A percentile compares a stretch with the other conserved stretches of the same genome.
phyloP scores from a whole-genome alignment of 2,329 filamentous ascomycete species.

The Pyricularia grisea region DNA sequence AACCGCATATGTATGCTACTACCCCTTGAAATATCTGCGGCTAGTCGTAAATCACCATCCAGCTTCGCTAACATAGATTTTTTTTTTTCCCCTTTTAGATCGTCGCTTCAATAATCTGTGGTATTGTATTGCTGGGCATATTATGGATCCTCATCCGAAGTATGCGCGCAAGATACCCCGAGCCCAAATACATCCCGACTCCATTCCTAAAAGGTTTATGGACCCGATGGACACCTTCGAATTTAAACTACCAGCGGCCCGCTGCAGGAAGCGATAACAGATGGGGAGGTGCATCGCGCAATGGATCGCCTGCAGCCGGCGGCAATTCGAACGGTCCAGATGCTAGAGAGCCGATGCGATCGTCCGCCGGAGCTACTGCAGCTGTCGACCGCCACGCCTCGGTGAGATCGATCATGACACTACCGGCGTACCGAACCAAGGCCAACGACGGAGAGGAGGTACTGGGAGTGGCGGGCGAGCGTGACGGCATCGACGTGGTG shows the following conservation, averaged over 20 bases:
- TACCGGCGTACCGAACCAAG: conserved; percentile 72
- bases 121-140: conserved; percentile 12
- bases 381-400: conserved; percentile 73
- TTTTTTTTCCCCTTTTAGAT: conserved; percentile 10
- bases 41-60: not conserved
- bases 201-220: conserved; percentile 39
- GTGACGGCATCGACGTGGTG: conserved; percentile 84
- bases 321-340: not conserved
- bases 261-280: not conserved
- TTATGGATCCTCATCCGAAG: conserved; percentile 13
- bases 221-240: conserved; percentile 31
- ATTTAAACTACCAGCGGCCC: not conserved
- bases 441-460: conserved; percentile 71
- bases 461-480: conserved; percentile 80
- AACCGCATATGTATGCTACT: not conserved
- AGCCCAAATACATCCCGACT: conserved; percentile 41
- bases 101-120: conserved; percentile 15
- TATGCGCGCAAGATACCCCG: conserved; percentile 22
- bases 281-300: conserved; percentile 9
- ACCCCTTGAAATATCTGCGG: not conserved
- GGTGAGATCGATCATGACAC: conserved; percentile 85
- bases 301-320: not conserved
- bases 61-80: not conserved
- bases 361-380: conserved; percentile 14
- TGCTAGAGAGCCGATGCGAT: not conserved